Base-by-base conservation (phyloP, 257 asterid genomes). In the Petunia axillaris region DNA sequence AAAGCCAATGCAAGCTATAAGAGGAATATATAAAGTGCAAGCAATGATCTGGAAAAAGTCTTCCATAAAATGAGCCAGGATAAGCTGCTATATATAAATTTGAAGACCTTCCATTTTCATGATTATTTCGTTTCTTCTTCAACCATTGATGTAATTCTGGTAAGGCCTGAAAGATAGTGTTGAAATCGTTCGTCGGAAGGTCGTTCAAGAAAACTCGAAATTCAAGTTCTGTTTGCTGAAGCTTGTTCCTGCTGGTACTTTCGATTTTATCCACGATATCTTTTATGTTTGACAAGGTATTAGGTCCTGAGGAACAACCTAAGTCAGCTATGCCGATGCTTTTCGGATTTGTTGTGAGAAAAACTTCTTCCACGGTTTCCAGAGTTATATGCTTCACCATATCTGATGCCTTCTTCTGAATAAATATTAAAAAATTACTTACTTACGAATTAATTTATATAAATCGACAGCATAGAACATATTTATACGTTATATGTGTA, bases 301-400 rank as follows among this genome's bases (percentile, higher is more conserved):
- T 95, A 0, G 94, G 98, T 9, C 99, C 98, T 0, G 97, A 90
- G 6, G 99, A 93, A 64, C 99, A 95, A 4, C 99, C 99, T 80
- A 95, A 84, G 85, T 95, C 99, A 8, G 98, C 97, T 66, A 95
- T 85, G 54, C 96, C 96, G 58, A 92, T n/a, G 96, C 97, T 92
- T 76, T 74, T 84, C 0, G 97, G 97, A 77, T 50, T 80, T n/a
- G 86, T 82, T 25, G 84, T 87, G 16, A 73, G 2, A 48, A 81
- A 83, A 55, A 86, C 85, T 75, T 87, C 82, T 64, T 88, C 85
- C 9, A 93, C 85, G 78, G 89, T 75, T 84, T 88, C 91, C 46
- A 84, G 50, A 10, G 90, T 89, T 83, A 92, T 81, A 87, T 86
- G 93, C 73, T 91, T 93, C 68, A 89, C 97, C 85, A 60, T 90